Conservation (phyloP, 139 green algal genomes). For the Protoeuglena noctilucae region DNA sequence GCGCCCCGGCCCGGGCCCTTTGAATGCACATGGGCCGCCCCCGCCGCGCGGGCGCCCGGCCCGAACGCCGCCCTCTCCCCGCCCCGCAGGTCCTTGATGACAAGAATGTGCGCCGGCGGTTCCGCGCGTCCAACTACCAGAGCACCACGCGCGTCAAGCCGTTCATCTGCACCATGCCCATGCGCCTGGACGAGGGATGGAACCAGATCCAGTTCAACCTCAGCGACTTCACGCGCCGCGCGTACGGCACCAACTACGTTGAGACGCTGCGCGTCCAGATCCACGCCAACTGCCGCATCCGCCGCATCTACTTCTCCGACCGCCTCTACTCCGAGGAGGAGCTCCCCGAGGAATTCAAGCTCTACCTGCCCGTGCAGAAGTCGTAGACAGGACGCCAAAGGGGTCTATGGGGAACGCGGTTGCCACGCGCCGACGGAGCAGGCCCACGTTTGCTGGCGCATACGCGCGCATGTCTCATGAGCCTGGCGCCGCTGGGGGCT, state of each 20-base stretch:
- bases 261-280: conserved; percentile 84
- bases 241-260: conserved; percentile 89
- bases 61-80: not conserved
- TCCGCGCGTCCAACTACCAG: conserved; percentile 94
- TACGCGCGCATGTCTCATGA: too few species aligned
- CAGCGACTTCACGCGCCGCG: conserved; percentile 73
- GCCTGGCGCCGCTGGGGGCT: too few species aligned
- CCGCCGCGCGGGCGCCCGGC: too few species aligned
- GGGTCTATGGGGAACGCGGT: too few species aligned
- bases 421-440: too few species aligned
- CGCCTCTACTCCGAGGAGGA: conserved; percentile 91
- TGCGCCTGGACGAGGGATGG: conserved; percentile 90
- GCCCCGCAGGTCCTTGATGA: conserved; percentile 75
- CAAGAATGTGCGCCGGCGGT: conserved; percentile 90
- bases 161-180: conserved; percentile 96
- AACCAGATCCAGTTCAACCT: conserved; percentile 97
- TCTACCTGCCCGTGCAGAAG: conserved; percentile 60
- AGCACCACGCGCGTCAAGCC: conserved; percentile 83
- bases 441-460: too few species aligned
- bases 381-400: too few species aligned
- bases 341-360: conserved; percentile 88
- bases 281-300: conserved; percentile 86
- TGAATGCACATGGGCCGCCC: too few species aligned
- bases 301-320: conserved; percentile 93
- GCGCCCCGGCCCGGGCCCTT: too few species aligned